Evolutionary conservation across 2,329 filamentous ascomycete genomes (phyloP), one percentile per base, ranked within the genome.

Genomic region (Fusarium sp.): DNA sequence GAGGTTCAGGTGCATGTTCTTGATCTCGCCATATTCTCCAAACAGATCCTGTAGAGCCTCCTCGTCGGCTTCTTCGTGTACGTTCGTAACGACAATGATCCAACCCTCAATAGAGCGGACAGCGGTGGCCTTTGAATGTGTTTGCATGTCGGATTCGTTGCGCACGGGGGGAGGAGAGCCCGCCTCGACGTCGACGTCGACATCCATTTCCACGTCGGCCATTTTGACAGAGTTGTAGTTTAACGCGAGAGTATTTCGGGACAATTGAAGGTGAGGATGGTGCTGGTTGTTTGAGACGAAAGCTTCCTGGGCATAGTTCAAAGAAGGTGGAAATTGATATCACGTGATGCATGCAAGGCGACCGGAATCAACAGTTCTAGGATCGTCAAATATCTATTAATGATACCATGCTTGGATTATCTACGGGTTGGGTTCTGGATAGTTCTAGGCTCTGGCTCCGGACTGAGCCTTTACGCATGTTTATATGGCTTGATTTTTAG

Each of bases 91-190:
- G 67, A 93, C 89, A 75, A 96, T 84, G 79, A 96, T 96, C 93
- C 93, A 96, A 72, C 93, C 92, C 80, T 96, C 92, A 75, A 96
- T 94, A 56, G 91, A 94, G 74, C 92, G 92, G 62, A 96, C 92
- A 24, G 92, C 92, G 2, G 90, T 93, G 56, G 92, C 92, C 76
- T 91, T 90, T 37, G 86, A 84, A 73, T 88, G 86, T 8, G 92
- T 94, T 74, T 89, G 88, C 84, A 93, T 91, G 75, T 91, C 88
- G 73, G 83, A 82, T 67, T 87, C 83, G 74, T 87, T 86, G 72
- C 79, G 80, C 58, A 81, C 77, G 62, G 83, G 80, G 55, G 79
- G 74, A 55, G 76, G 72, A 13, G 75, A 75, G 40, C 68, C 68
- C 64, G 88, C 71, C 45, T 72, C 73, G 19, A 70, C 68, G 44